Evolutionary conservation across 2,329 filamentous ascomycete species (phyloP), one percentile per base, ranked within the genome.

Genomic region (Ceratocystis harringtonii): DNA sequence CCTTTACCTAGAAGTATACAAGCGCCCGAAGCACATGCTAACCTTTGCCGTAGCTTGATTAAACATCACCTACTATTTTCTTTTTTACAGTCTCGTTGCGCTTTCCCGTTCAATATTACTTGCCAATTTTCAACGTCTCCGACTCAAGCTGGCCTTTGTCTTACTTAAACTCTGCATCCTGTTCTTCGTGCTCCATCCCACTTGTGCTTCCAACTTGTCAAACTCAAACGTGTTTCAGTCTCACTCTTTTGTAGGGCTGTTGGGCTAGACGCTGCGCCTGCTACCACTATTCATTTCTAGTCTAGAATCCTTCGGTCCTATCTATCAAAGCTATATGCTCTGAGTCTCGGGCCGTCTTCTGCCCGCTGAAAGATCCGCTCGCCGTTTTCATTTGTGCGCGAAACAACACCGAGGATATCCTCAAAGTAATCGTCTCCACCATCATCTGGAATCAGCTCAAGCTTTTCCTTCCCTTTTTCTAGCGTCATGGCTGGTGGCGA

Each of bases 401-500:
- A 57, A 57, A 62, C 61, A 22, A 52, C 30, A 15, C 66, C 63
- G 28, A 67, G 43, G 19, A 67, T 65, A 32, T 67, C 66, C 32
- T 67, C 62, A 44, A 61, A 58, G 50, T 67, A 63, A 45, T 67
- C 66, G 15, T 60, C 63, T 22, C 66, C 66, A 12, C 45, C 63
- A 22, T 67, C 66, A 7, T 67, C 66, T 45, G 45, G 12, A 50
- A 67, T 57, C 4, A 25, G 45, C 17, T 62, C 6, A 6, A 48
- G 55, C 22, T n/a, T 57, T 41, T 67, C 63, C 12, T 62, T 36
- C 17, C 48, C 36, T 15, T 58, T 32, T n/a, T 65, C 58, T 17
- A 52, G 61, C 30, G 17, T 48, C 19, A 65, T 30, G 12, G 48
- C 45, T 12, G 62, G 43, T 12, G 32, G 58, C 17, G 52, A 50